Conservation (phyloP, 108 stramenopile species). For the Fragilariopsis cylindrus region DNA sequence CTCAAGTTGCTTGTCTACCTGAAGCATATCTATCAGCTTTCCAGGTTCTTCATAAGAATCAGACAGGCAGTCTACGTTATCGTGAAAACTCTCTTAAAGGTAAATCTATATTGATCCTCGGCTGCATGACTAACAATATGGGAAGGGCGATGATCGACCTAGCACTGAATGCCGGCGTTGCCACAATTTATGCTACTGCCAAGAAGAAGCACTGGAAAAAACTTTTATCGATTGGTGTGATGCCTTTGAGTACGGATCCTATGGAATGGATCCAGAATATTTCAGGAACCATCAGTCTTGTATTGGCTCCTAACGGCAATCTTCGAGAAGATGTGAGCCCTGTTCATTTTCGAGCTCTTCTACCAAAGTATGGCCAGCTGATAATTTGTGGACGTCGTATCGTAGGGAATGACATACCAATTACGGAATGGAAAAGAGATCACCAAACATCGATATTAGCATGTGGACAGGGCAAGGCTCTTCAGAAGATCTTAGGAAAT, state of each 20-base stretch:
- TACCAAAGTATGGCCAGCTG: conserved; percentile 16
- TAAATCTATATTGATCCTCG: conserved; percentile 43
- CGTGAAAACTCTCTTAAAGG: conserved; percentile 32
- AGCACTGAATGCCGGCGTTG: conserved; percentile 36
- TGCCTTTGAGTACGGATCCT: conserved; percentile 36
- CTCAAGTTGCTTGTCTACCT: conserved; percentile 41
- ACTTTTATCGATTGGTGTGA: conserved; percentile 38
- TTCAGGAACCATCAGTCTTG: conserved; percentile 44
- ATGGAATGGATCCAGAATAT: conserved; percentile 32
- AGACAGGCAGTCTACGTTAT: conserved; percentile 29
- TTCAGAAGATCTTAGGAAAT: conserved; percentile 11
- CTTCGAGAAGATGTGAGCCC: conserved; percentile 32
- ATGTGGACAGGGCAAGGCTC: conserved; percentile 26
- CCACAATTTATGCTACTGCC: conserved; percentile 42
- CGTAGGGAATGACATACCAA: conserved; percentile 26
- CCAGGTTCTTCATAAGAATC: conserved; percentile 45
- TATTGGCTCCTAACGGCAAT: conserved; percentile 28
- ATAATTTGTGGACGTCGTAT: conserved; percentile 26
- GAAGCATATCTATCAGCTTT: conserved; percentile 50
- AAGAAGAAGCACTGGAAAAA: conserved; percentile 42
- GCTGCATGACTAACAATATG: conserved; percentile 39
- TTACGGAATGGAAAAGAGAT: conserved; percentile 12
- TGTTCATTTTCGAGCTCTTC: conserved; percentile 26
- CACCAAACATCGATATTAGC: conserved; percentile 12
- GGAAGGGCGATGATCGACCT: conserved; percentile 49